Evolutionary conservation across 495 filamentous ascomycete species (phyloP), one percentile per base, ranked within the genome.

Genomic region (Aspergillus steynii): DNA sequence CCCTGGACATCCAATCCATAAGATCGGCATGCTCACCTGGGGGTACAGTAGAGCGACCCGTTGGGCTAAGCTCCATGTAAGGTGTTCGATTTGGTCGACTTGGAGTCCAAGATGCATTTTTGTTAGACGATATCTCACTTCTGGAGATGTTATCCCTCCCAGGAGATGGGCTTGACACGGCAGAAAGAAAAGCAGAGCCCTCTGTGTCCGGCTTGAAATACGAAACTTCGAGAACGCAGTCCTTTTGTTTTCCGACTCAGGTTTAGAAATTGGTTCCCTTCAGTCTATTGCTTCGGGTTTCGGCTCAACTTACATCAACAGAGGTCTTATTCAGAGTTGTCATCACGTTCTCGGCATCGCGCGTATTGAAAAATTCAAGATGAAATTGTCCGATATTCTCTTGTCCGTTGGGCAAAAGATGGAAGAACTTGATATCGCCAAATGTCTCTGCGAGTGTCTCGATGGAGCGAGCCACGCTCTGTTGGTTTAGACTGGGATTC

Each of bases 331-430:
- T 82, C 52, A 83, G 56, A 29, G 70, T 69, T 26, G 62, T 66
- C 59, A 77, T 61, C 42, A 71, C 73, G 55, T 75, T 72, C 31
- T 72, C 68, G 0, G 74, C 72, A 46, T 74, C 68, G 32, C 66
- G 68, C 37, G 68, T 71, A 50, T 89, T 83, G 51, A 73, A 82
- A 67, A 82, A 91, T 61, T 91, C 88, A 8, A 70, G 60, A 60
- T 72, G 73, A 62, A 72, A 79, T 14, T 74, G 62, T 25, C 65
- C 58, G 29, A 69, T 60, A 29, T 70, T 74, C 34, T 75, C 68
- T 10, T 77, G 71, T 12, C 69, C 62, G 42, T 52, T 67, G 29
- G 64, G 61, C 31, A 74, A 65, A 5, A 67, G 61, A 57, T 81
- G 75, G 55, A 84, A 82, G 1, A 83, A 79, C 62, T 72, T 74